phyloP scores from a whole-genome alignment of 352 stramenopile genomes.

The Globisporangium iwayamae region DNA sequence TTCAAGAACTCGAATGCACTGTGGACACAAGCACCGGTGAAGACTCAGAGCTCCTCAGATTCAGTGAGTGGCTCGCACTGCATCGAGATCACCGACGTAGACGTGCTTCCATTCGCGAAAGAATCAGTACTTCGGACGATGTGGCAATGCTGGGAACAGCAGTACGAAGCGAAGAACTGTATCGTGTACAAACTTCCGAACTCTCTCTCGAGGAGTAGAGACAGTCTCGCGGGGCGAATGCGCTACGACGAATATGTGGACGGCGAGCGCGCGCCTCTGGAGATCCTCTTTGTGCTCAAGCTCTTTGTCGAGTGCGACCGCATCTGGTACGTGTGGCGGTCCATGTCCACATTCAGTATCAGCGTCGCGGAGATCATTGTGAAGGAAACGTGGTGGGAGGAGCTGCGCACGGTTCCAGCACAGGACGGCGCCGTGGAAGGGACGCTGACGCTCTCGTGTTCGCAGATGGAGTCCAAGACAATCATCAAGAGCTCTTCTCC shows the following conservation, averaged over 20 bases:
- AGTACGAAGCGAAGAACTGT: neutral
- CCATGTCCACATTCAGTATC: neutral
- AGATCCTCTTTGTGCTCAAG: neutral
- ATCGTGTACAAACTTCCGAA: slow-evolving; percentile 1
- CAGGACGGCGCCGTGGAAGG: neutral
- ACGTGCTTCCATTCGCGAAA: neutral
- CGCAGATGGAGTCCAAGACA: neutral
- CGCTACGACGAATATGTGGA: neutral
- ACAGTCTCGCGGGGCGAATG: neutral
- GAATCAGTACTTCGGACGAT: neutral
- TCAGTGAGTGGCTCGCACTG: neutral
- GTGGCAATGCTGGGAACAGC: slow-evolving; percentile 11
- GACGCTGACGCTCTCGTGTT: neutral
- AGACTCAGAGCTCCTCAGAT: neutral
- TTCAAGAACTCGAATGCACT: slow-evolving; percentile 23
- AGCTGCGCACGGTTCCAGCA: neutral
- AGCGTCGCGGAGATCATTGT: neutral
- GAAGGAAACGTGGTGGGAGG: slow-evolving; percentile 5
- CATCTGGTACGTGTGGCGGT: slow-evolving; percentile 3
- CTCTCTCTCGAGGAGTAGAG: too few species aligned
- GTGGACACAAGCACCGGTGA: neutral
- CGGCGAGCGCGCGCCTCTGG: neutral
- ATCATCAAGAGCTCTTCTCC: neutral
- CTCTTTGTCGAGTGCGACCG: neutral
- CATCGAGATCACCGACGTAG: neutral